Conservation (phyloP, 1,284 basidiomycete genomes). For the Trichosporon coremiiforme region DNA sequence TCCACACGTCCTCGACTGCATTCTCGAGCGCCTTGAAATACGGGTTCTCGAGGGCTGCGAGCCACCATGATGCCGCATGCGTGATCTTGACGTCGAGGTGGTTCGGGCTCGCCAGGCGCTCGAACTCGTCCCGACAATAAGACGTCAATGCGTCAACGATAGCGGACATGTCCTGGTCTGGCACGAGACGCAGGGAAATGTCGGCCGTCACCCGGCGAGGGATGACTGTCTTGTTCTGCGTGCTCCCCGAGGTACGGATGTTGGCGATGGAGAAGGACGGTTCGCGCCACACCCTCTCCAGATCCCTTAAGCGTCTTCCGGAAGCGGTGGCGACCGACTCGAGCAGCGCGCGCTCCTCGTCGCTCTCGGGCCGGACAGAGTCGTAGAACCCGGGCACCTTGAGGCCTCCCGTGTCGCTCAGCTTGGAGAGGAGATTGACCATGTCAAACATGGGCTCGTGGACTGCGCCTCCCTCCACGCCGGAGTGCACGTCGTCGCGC, state of each 20-base stretch:
- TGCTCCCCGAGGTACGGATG: conserved; percentile 43
- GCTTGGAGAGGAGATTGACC: conserved; percentile 75
- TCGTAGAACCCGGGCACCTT: conserved; percentile 84
- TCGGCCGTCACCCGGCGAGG: conserved; percentile 77
- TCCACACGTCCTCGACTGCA: conserved; percentile 83
- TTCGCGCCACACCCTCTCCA: conserved; percentile 72
- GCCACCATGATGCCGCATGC: conserved; percentile 93
- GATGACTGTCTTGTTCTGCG: conserved; percentile 70
- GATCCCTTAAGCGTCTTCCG: conserved; percentile 65
- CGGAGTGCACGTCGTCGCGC: conserved; percentile 57
- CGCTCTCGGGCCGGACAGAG: conserved; percentile 67
- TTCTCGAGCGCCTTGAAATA: conserved; percentile 82
- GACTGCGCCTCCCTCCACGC: conserved; percentile 86
- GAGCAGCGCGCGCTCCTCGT: conserved; percentile 69
- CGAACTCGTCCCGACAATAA: conserved; percentile 68
- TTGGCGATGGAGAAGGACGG: conserved; percentile 54
- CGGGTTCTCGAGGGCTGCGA: conserved; percentile 76
- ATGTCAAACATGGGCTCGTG: conserved; percentile 91
- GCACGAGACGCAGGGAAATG: conserved; percentile 86
- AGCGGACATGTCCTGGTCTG: conserved; percentile 75
- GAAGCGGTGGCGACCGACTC: conserved; percentile 67
- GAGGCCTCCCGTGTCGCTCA: conserved; percentile 67
- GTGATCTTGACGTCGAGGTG: conserved; percentile 73
- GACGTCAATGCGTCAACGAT: conserved; percentile 67
- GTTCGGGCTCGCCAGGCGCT: conserved; percentile 68